Percentiles rank a stretch among this genome's conserved stretches.
These are phyloP conservation scores for Hyphopichia pseudoburtonii DNA, from an alignment of 1,139 yeast species.

Conservation along the genomic window DNA sequence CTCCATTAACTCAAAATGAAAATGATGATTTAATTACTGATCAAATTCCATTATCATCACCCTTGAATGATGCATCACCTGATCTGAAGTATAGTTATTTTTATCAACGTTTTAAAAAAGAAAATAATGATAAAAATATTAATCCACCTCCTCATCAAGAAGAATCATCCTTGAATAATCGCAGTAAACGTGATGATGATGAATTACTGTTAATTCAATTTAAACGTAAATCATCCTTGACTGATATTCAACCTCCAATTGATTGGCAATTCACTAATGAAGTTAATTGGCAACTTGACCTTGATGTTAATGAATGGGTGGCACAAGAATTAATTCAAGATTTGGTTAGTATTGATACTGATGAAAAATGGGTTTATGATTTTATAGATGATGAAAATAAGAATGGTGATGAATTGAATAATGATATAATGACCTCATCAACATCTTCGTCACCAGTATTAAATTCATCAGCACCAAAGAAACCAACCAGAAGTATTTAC, in stretches of 20 bases:
- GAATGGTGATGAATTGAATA: no score
- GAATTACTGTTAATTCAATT: slow-evolving; percentile 7
- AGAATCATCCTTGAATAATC: slow-evolving; percentile 10
- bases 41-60: no score
- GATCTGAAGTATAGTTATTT: background rate
- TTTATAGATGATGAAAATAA: slow-evolving; percentile 15
- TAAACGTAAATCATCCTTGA: slow-evolving; percentile 18
- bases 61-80: no score
- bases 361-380: slow-evolving; percentile 81
- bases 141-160: background rate
- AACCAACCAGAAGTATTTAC: slow-evolving; percentile 18
- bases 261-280: slow-evolving; percentile 53
- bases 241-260: slow-evolving; percentile 52
- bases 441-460: background rate
- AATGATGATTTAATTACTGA: no score
- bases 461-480: no score
- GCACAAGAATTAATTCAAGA: slow-evolving; percentile 47
- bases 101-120: slow-evolving; percentile 2
- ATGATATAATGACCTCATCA: background rate
- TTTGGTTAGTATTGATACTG: slow-evolving; percentile 59
- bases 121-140: slow-evolving; percentile 1
- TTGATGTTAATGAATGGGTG: slow-evolving; percentile 62
- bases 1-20: background rate
- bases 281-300: slow-evolving; percentile 57
- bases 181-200: slow-evolving; percentile 13